These are phyloP conservation scores for Panaeolus cyanescens DNA, from an alignment of 768 basidiomycete genomes.

Conservation along the genomic window DNA sequence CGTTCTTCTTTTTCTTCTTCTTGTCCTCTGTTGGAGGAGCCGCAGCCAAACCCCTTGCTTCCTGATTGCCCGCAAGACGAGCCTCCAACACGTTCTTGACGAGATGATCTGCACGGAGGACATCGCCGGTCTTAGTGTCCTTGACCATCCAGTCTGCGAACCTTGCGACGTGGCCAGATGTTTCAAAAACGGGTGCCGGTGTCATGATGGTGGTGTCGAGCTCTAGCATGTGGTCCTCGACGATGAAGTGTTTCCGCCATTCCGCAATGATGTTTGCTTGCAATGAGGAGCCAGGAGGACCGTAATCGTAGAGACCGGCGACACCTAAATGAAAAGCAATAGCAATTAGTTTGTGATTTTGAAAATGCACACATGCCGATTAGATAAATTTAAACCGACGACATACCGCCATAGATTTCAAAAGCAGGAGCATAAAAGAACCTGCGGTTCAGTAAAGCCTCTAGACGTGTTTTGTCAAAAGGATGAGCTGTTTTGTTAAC, in stretches of 20 bases:
- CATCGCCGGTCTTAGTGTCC: constrained; percentile 92
- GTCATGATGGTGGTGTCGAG: constrained; percentile 99
- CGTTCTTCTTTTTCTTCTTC: constrained; percentile 80
- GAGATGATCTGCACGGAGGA: constrained; percentile 94
- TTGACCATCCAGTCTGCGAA: constrained; percentile 99
- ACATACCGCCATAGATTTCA: constrained; percentile 96
- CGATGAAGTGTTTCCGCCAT: constrained; percentile 98
- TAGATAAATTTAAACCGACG: not conserved
- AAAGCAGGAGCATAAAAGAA: constrained; percentile 99
- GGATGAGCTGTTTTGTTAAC: constrained; percentile 84
- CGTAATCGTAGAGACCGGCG: constrained; percentile 97
- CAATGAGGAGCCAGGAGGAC: constrained; percentile 92
- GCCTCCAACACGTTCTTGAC: constrained; percentile 93
- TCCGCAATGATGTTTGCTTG: constrained; percentile 96
- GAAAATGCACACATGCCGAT: not conserved
- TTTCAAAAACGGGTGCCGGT: constrained; percentile 90
- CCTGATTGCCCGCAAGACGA: constrained; percentile 85
- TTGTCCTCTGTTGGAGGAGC: constrained; percentile 61
- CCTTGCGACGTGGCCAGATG: constrained; percentile 96
- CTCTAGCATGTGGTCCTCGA: constrained; percentile 98
- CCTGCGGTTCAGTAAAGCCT: constrained; percentile 82
- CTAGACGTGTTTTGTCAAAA: constrained; percentile 86
- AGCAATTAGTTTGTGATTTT: not conserved
- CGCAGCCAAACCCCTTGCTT: constrained; percentile 79
- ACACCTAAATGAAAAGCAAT: constrained; percentile 62